Conservation (phyloP, 805 yeast species). For the Starmerella gropengiesseri region DNA sequence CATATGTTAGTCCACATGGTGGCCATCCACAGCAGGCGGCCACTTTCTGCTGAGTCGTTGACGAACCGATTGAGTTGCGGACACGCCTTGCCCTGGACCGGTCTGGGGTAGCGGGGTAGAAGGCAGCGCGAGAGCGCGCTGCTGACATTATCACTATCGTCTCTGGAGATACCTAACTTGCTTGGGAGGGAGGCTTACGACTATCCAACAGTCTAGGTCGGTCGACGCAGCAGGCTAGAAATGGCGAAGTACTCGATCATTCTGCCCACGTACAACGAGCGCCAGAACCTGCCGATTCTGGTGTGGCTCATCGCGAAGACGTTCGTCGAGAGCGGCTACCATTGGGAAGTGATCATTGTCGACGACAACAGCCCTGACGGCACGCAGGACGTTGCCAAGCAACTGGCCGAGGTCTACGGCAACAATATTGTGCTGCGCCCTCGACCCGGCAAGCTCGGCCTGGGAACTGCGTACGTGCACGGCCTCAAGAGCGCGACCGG, state of each 20-base stretch:
- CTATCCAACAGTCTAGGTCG: too few species aligned
- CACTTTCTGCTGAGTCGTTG: too few species aligned
- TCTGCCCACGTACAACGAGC: slow-evolving; percentile 69
- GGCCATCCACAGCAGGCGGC: too few species aligned
- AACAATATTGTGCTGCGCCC: slow-evolving; percentile 55
- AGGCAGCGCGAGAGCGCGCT: too few species aligned
- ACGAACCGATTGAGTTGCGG: too few species aligned
- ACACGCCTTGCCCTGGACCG: too few species aligned
- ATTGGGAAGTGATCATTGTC: slow-evolving; percentile 70
- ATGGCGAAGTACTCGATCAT: slow-evolving; percentile 55
- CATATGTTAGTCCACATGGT: too few species aligned
- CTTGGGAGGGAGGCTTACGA: too few species aligned
- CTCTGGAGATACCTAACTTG: too few species aligned
- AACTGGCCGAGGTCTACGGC: slow-evolving; percentile 39
- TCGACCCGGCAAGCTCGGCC: slow-evolving; percentile 66
- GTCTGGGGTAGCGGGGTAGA: too few species aligned
- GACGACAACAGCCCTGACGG: slow-evolving; percentile 79
- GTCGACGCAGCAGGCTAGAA: too few species aligned
- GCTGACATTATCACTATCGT: too few species aligned
- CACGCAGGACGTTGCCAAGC: slow-evolving; percentile 44
- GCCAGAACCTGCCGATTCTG: slow-evolving; percentile 55
- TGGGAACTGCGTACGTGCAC: slow-evolving; percentile 73
- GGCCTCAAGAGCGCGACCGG: slow-evolving; percentile 64
- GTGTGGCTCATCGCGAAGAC: slow-evolving; percentile 60
- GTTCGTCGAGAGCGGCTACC: slow-evolving; percentile 43